Percentiles rank a stretch among this genome's conserved stretches.
phyloP scores from a whole-genome alignment of 805 yeast species.

The Kuraishia hungarica region DNA sequence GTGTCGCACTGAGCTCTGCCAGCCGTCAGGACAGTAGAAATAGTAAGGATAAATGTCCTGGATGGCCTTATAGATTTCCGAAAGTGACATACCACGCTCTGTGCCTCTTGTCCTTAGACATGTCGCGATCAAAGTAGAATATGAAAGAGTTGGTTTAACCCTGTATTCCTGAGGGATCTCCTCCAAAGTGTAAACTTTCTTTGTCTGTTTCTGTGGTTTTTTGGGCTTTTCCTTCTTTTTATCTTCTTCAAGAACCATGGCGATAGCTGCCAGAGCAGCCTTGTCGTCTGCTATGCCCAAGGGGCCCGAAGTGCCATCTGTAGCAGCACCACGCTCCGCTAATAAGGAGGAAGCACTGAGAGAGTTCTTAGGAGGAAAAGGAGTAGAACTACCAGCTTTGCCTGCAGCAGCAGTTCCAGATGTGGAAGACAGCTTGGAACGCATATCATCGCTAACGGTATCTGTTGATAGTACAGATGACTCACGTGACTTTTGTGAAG shows the following conservation, averaged over 20 bases:
- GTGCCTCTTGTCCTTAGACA: constrained; percentile 64
- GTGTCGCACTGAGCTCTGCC: constrained; percentile 94
- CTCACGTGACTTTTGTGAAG: constrained; percentile 6
- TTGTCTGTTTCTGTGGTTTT: constrained; percentile 43
- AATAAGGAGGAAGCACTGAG: neutral
- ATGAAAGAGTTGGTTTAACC: constrained; percentile 74
- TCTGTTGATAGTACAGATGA: neutral
- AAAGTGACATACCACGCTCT: constrained; percentile 66
- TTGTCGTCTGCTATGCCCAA: neutral
- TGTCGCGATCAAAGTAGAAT: constrained; percentile 71
- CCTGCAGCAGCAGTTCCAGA: neutral
- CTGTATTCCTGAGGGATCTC: constrained; percentile 87
- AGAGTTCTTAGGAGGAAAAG: neutral
- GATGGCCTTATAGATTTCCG: constrained; percentile 82
- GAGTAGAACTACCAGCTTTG: neutral
- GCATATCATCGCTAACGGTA: neutral
- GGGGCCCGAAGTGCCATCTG: neutral
- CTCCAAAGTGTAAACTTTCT: constrained; percentile 63
- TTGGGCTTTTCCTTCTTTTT: constrained; percentile 15
- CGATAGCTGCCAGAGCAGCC: neutral
- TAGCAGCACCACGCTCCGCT: neutral
- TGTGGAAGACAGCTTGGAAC: neutral
- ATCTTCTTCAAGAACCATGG: constrained; percentile 1
- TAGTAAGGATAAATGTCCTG: constrained; percentile 87
- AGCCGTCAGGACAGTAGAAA: constrained; percentile 90